Evolutionary conservation across 306 rosid species (phyloP).

Genomic region (Cicer bijugum): DNA sequence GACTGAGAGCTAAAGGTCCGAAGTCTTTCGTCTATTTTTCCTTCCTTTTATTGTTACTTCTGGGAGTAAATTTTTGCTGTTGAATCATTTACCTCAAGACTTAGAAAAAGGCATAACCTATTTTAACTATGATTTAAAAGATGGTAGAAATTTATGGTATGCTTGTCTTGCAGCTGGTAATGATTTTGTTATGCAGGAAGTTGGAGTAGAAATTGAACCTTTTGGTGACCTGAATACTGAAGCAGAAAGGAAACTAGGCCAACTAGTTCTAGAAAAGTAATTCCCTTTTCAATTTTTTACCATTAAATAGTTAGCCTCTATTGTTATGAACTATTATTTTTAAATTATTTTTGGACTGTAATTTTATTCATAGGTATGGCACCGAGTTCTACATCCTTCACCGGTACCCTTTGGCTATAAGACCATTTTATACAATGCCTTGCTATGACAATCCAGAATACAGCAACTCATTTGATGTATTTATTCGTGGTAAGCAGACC

Average conservation of each 20-base stretch:
- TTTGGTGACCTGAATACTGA: conserved; percentile 88
- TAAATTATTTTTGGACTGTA: neutral
- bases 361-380: conserved; percentile 61
- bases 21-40: neutral
- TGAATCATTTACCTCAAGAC: conserved; percentile 14
- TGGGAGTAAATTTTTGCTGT: conserved; percentile 6
- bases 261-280: conserved; percentile 82
- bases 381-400: conserved; percentile 90
- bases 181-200: conserved; percentile 61
- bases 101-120: neutral
- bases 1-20: neutral
- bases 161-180: conserved; percentile 29
- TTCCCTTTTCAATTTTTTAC: neutral
- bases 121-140: neutral
- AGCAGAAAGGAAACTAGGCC: conserved; percentile 81
- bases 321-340: conserved; percentile 10
- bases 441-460: conserved; percentile 72
- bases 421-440: conserved; percentile 97
- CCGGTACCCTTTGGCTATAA: conserved; percentile 78
- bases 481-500: conserved; percentile 72
- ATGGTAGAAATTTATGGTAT: conserved; percentile 11
- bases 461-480: conserved; percentile 91
- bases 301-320: neutral
- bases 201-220: conserved; percentile 81
- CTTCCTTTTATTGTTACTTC: neutral